Base-by-base conservation (phyloP, 805 yeast species). In the Ogataea ganodermae region DNA sequence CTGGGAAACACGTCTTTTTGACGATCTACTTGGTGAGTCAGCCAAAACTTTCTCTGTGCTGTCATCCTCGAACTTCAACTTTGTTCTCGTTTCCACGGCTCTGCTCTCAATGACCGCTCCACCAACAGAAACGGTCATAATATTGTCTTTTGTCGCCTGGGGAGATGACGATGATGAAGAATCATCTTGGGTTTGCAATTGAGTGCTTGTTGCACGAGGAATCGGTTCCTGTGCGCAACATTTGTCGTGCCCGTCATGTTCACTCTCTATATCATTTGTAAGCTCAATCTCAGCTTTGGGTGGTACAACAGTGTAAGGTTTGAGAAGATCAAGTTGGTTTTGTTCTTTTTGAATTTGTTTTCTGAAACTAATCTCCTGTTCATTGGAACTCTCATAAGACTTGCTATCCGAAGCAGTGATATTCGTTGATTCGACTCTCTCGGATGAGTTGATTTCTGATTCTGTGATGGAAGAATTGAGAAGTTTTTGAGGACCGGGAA, bases 61-160 rank as follows among this genome's bases (percentile, higher is more conserved):
- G 17, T 13, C 21, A n/a, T 41, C 45, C 13, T 35, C 42, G 17
- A 44, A 48, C n/a, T 27, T 39, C 6, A 47, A 10, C 21, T 37
- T 32, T 13, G 40, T 27, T 8, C 30, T 16, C 2, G 42, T 18
- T 23, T 27, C 27, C 24, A 43, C 20, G 8, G 38, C 39, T 13
- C 28, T 39, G 17, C 42, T 32, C 18, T 35, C 37, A 14, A 48
- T 43, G 18, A 35, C 28, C 14, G 44, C 37, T 16, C 44, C 52
- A 2, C 49, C 50, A 10, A 48, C 41, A 7, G 48, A 40, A 8
- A 48, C 45, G 10, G 44, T 28, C 44, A 48, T 36, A 10, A 39
- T 49, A 16, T 45, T 50, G n/a, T 33, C 37, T 7, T 42, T 8
- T 16, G 21, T 16, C 12, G 39, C 5, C 17, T n/a, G 28, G 39